Evolutionary conservation across 1,284 basidiomycete genomes (phyloP), one percentile per base, ranked within the genome.

Genomic region (Marasmius fiardii): DNA sequence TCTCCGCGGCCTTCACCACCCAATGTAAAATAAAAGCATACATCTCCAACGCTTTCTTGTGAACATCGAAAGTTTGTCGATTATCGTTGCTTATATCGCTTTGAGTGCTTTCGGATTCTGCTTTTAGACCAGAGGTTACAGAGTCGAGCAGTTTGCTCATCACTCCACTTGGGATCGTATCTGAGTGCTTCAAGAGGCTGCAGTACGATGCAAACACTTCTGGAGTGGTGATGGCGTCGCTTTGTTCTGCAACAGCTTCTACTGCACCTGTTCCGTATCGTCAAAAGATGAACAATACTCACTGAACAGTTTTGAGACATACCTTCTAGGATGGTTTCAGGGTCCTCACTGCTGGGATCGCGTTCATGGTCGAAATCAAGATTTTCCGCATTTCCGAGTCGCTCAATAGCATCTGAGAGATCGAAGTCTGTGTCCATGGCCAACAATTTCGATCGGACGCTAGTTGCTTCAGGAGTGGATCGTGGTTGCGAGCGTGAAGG

Each of bases 1-100:
- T 88, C 70, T 95, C 92, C 1, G 86, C 88, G 0, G 83, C 84
- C 16, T 74, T 72, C 20, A 92, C 87, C 65, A 93, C 93, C 93
- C 93, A 96, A 61, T 87, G 79, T 7, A 96, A 70, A 20, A 96
- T 74, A 67, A 96, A 97, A 3, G 88, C 89, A 69, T 92, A 96
- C 76, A 90, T 86, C 69, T 97, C 95, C 50, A 97, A 75, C 0
- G 92, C 83, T 1, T 69, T 65, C 66, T 88, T 88, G 71, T 94
- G 92, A 0, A 78, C 69, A 61, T 83, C 74, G 57, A 88, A 84
- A 0, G 80, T 79, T 47, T 90, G 82, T 58, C 87, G 85, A 53
- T 92, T 88, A 20, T 86, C 85, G 33, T 84, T 75, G 26, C 89
- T 86, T 33, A 88, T 68, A 58, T 92, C 86, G 52, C 78, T 78